A percentile compares a stretch with the other conserved stretches of the same genome.
These are phyloP conservation scores for Tylopilus balloui DNA, from an alignment of 768 basidiomycete genomes.

Conservation along the genomic window DNA sequence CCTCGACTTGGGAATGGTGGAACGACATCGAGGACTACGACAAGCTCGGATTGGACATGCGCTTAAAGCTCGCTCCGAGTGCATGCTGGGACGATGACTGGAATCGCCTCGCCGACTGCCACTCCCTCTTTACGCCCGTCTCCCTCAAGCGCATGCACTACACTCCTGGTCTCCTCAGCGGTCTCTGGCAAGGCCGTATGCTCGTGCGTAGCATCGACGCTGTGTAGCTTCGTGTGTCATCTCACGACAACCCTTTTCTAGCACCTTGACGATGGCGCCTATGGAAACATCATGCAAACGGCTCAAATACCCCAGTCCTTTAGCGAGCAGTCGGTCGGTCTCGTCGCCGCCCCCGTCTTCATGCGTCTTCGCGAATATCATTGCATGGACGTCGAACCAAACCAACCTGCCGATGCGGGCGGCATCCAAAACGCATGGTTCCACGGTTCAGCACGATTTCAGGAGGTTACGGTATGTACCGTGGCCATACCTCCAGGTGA, in stretches of 20 bases:
- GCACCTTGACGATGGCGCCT: constrained; percentile 19
- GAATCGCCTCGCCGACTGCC: constrained; percentile 49
- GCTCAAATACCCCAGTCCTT: constrained; percentile 28
- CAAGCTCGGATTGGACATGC: constrained; percentile 21
- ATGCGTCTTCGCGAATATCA: constrained; percentile 56
- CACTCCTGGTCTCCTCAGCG: constrained; percentile 48
- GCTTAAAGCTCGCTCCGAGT: constrained; percentile 35
- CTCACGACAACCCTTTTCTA: constrained; percentile 1
- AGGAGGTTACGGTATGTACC: constrained; percentile 25
- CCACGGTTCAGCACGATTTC: constrained; percentile 17
- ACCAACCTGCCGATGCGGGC: constrained; percentile 30
- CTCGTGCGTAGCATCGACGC: constrained; percentile 41
- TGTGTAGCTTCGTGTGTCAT: not conserved
- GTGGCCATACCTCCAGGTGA: not conserved
- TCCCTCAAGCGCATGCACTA: constrained; percentile 37
- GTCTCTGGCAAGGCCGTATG: constrained; percentile 61
- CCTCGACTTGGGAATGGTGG: constrained; percentile 22
- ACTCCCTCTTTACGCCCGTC: constrained; percentile 30
- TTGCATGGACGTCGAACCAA: constrained; percentile 38
- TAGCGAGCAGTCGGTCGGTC: constrained; percentile 31
- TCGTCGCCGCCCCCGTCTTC: constrained; percentile 50
- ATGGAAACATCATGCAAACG: constrained; percentile 18
- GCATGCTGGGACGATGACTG: constrained; percentile 53
- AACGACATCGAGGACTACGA: constrained; percentile 15
- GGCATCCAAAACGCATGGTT: constrained; percentile 43